Evolutionary conservation across 371 early-diverging fungal species (phyloP).

Genomic region (Apophysomyces sp.): DNA sequence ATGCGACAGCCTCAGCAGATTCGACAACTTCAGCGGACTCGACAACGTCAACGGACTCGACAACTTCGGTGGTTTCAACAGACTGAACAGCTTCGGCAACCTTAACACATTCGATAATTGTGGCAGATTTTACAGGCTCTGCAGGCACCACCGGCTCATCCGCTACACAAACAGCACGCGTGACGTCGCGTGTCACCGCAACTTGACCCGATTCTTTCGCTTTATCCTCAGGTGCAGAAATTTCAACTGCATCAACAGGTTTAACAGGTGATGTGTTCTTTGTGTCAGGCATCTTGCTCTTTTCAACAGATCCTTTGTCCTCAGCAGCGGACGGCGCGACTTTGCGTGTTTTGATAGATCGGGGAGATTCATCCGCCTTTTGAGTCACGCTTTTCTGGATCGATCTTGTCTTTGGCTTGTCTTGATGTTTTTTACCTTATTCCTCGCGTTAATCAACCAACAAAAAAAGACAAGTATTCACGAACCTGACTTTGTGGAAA

Average conservation of each 20-base stretch:
- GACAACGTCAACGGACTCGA: neutral
- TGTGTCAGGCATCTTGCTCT: too few species aligned
- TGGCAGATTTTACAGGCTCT: neutral
- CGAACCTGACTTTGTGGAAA: neutral
- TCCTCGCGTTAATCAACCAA: neutral
- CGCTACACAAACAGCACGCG: neutral
- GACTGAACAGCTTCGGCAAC: neutral
- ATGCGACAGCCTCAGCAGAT: neutral
- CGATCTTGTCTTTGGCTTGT: neutral
- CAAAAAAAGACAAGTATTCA: neutral
- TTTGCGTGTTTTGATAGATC: neutral
- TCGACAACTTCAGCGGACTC: neutral
- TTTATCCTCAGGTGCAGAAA: too few species aligned
- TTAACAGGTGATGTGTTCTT: too few species aligned
- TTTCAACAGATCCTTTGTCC: neutral
- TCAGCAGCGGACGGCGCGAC: neutral
- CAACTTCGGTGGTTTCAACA: neutral
- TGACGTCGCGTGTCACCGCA: neutral
- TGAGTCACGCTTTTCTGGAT: neutral
- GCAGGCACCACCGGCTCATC: neutral
- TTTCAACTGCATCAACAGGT: too few species aligned
- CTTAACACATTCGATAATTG: neutral
- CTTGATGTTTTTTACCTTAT: neutral
- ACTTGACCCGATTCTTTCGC: too few species aligned
- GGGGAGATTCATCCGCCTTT: neutral